Base-by-base conservation (phyloP, 306 rosid species). In the Dryas drummondii region DNA sequence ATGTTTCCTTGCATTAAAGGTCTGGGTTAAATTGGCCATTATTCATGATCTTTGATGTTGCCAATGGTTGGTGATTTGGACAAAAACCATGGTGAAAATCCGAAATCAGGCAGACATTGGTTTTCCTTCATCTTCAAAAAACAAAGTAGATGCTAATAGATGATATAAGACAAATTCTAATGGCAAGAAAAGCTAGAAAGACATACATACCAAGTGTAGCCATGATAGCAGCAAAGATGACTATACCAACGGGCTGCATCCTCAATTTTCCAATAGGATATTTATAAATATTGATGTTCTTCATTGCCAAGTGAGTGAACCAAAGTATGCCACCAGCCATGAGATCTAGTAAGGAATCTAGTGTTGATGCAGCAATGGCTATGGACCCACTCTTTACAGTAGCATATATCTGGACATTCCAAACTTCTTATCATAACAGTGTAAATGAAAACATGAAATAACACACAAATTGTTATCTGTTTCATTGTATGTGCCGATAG, bases 321-420 rank as follows among this genome's bases (percentile, higher is more conserved):
- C 97, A 92, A 16, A 94, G 99, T 75, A 94, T 90, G 9, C 97
- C 97, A 74, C 98, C 99, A 32, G 99, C 97, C 88, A 87, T 70
- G 61, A 87, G 84, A 77, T 87, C 88, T 5, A 87, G 86, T 75
- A 94, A 74, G 3, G 90, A 87, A 71, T 87, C 90, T 41, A 87
- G 77, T 46, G 90, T 87, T 16, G 90, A 87, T 16, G 90, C 90
- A n/a, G 90, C 88, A 45, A 87, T 84, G 77, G 90, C 90, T 67
- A 87, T 62, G 26, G 90, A 87, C 42, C 88, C 88, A 82, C 86
- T 87, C 76, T 78, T 80, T 37, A 82, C 62, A 15, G 88, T 87
- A n/a, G 90, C 90, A 74, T 76, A 87, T 1, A 87, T 67, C 90
- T 87, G 82, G 60, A 83, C 37, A 83, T 66, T 59, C 66, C 61